A percentile compares a stretch with the other conserved stretches of the same genome.
Evolutionary conservation across 2,329 filamentous ascomycete species (phyloP).

Genomic region (Pyricularia pennisetigena): DNA sequence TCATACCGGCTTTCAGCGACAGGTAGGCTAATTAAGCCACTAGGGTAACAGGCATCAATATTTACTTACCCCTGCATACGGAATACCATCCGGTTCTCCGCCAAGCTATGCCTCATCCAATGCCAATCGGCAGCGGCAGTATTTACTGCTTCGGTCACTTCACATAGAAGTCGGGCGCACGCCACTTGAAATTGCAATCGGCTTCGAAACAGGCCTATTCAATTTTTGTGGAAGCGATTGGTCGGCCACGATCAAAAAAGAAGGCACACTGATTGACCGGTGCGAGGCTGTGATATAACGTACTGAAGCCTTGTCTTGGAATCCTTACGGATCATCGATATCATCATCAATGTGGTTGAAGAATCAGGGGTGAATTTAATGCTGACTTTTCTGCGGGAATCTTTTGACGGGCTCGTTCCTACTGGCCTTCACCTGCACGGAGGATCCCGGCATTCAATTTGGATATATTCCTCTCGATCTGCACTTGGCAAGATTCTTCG

Average conservation of each 20-base stretch:
- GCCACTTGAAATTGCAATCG: background rate
- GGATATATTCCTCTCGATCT: too few species aligned
- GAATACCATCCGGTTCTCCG: background rate
- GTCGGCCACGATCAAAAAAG: background rate
- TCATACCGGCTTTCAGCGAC: too few species aligned
- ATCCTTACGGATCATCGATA: too few species aligned
- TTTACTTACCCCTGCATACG: background rate
- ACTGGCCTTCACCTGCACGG: background rate
- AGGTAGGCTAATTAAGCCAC: too few species aligned
- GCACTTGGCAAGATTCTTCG: too few species aligned
- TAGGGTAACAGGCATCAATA: too few species aligned
- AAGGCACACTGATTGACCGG: background rate
- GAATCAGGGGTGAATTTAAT: too few species aligned
- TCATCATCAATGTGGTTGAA: too few species aligned
- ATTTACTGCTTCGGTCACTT: background rate
- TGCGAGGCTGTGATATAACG: background rate
- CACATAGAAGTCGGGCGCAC: background rate
- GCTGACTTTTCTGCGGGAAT: too few species aligned
- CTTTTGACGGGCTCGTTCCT: too few species aligned
- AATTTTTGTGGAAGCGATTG: background rate
- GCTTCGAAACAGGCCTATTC: too few species aligned
- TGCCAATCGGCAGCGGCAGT: background rate
- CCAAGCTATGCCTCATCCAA: background rate
- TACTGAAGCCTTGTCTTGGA: too few species aligned
- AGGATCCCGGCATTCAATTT: background rate